A percentile compares a stretch with the other conserved stretches of the same genome.
phyloP scores from a whole-genome alignment of 192 early-diverging fungal species.

The Umbelopsis sp. region DNA sequence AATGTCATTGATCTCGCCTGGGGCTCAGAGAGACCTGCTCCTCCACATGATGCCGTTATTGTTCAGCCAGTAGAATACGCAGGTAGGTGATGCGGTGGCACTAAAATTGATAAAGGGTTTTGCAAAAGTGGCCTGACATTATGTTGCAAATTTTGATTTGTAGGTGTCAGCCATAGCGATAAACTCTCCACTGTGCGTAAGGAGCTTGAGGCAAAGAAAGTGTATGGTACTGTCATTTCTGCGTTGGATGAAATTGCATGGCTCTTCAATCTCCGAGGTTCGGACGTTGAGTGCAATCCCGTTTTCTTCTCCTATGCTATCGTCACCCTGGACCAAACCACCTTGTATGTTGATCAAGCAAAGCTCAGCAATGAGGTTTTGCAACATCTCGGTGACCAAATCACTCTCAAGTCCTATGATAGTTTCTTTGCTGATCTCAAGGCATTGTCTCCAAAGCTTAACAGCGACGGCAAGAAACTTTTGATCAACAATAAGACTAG shows the following conservation, averaged over 20 bases:
- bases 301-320: conserved; percentile 95
- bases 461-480: conserved; percentile 49
- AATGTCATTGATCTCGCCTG: conserved; percentile 92
- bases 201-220: conserved; percentile 58
- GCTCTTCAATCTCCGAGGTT: conserved; percentile 97
- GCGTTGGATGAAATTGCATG: conserved; percentile 96
- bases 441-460: not conserved
- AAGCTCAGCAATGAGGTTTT: conserved; percentile 69
- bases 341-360: conserved; percentile 76
- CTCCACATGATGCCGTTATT: conserved; percentile 66
- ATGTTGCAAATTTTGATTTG: not conserved
- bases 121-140: too few species aligned
- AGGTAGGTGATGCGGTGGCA: conserved; percentile 42
- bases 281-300: conserved; percentile 94
- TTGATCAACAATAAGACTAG: conserved; percentile 69
- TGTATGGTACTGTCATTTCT: conserved; percentile 79
- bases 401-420: conserved; percentile 75
- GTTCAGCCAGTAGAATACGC: conserved; percentile 74
- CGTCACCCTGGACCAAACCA: conserved; percentile 67
- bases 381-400: conserved; percentile 59
- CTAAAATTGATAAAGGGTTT: not conserved
- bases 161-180: conserved; percentile 50
- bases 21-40: conserved; percentile 70
- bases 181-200: conserved; percentile 77
- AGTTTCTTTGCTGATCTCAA: conserved; percentile 77